phyloP scores from a whole-genome alignment of 2,329 filamentous ascomycete genomes.

The Exophiala spinifera region DNA sequence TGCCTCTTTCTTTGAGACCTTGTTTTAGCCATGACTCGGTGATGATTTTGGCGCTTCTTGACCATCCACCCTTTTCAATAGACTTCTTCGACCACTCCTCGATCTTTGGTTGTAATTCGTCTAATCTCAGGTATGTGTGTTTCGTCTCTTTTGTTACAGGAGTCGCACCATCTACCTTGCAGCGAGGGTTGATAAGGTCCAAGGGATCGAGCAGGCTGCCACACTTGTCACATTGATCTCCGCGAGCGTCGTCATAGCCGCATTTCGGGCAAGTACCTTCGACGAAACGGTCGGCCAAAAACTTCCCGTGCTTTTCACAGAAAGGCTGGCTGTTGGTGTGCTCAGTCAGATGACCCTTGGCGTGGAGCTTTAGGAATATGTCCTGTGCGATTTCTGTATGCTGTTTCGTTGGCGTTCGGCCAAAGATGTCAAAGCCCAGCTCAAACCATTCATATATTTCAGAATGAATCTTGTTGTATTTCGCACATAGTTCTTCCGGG shows the following conservation, averaged over 20 bases:
- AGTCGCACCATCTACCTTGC: conserved; percentile 83
- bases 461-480: conserved; percentile 87
- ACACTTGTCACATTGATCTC: conserved; percentile 73
- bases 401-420: conserved; percentile 80
- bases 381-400: conserved; percentile 92
- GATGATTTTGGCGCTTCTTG: conserved; percentile 44
- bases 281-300: conserved; percentile 70
- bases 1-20: conserved; percentile 80
- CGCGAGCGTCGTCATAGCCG: conserved; percentile 66
- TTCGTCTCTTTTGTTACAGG: conserved; percentile 80
- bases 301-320: conserved; percentile 70
- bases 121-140: conserved; percentile 84
- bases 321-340: conserved; percentile 84
- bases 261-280: conserved; percentile 49
- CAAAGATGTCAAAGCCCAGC: conserved; percentile 92
- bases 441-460: conserved; percentile 96
- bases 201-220: conserved; percentile 69
- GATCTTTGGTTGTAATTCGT: conserved; percentile 75
- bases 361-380: conserved; percentile 81
- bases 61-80: conserved; percentile 63
- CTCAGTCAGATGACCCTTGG: conserved; percentile 86
- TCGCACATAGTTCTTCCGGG: conserved; percentile 80
- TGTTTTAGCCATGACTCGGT: conserved; percentile 57
- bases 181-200: conserved; percentile 77
- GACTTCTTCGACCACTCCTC: conserved; percentile 73